Evolutionary conservation across 129 eudicot species (phyloP), one percentile per base, ranked within the genome.

Genomic region (Artemisia tridentata): DNA sequence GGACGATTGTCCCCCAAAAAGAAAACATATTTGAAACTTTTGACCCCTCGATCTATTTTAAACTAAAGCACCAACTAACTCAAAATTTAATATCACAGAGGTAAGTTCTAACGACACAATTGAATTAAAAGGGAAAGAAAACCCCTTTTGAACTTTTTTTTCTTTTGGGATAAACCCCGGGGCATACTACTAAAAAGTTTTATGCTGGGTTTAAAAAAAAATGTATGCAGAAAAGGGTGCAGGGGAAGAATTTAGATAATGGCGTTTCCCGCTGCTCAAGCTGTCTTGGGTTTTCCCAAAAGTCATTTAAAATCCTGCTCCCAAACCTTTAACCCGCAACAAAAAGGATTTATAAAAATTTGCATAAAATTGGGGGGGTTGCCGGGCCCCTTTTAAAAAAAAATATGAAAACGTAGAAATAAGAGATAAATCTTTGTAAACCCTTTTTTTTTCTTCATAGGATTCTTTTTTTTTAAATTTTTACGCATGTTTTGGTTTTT

Each of bases 371-470:
- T 45, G 49, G 45, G 68, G 68, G 65, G 53, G 48, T 50, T 69
- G 7, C 66, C n/a, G 46, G 45, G 45, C 7, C 45, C 45, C 1
- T 38, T n/a, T n/a, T n/a, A n/a, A 38, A 1, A 38, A 0, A 7
- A 38, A 38, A 38, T 38, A 38, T 54, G 20, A 41, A 45, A 45
- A 68, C 20, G 25, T 9, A 15, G 7, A 66, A 5, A 13, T 23
- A 34, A 41, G 19, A 12, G 6, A 55, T 27, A 12, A 38, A 67
- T 60, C 38, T 45, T 54, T 20, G 68, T 21, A 69, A 88, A n/a
- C n/a, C n/a, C 98, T 96, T 93, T 93, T 72, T 86, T 75, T 77
- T 89, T 93, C 88, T 93, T 93, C 78, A 84, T 87, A 5, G 95
- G 67, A 71, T 78, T 83, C 85, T 87, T 93, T 80, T 93, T 89